Evolutionary conservation across 2,329 filamentous ascomycete genomes (phyloP).

Genomic region (Geosmithia morbida): DNA sequence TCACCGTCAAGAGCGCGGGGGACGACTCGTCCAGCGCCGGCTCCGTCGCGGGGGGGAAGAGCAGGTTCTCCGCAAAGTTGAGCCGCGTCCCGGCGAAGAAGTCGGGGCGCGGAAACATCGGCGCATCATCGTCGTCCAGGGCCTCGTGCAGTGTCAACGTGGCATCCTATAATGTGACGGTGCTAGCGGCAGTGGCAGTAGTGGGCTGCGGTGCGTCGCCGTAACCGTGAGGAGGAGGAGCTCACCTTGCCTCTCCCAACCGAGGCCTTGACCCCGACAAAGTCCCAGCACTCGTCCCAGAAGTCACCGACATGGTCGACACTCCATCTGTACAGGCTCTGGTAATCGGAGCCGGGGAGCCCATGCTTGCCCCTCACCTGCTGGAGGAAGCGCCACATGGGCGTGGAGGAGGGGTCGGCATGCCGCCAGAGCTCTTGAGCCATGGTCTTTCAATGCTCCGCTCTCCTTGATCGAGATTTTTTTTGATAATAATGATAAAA

Average conservation of each 20-base stretch:
- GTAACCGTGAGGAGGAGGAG: constrained; percentile 4
- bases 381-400: constrained; percentile 59
- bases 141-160: constrained; percentile 32
- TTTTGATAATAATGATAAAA: too few species aligned
- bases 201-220: too few species aligned
- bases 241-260: constrained; percentile 43
- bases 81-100: constrained; percentile 71
- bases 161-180: neutral
- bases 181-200: too few species aligned
- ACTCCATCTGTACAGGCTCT: constrained; percentile 76
- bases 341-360: constrained; percentile 49
- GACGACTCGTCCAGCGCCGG: constrained; percentile 34
- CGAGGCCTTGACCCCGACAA: constrained; percentile 61
- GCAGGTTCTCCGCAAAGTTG: constrained; percentile 91
- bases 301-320: constrained; percentile 60
- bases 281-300: constrained; percentile 79
- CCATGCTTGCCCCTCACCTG: constrained; percentile 53
- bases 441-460: neutral
- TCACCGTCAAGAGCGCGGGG: constrained; percentile 65
- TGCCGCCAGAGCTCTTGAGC: constrained; percentile 53
- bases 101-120: constrained; percentile 74
- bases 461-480: neutral
- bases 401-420: constrained; percentile 48
- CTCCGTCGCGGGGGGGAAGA: constrained; percentile 57
- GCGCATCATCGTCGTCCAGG: constrained; percentile 41